Conservation (phyloP, 371 early-diverging fungal genomes). For the Zopfochytrium polystomum region DNA sequence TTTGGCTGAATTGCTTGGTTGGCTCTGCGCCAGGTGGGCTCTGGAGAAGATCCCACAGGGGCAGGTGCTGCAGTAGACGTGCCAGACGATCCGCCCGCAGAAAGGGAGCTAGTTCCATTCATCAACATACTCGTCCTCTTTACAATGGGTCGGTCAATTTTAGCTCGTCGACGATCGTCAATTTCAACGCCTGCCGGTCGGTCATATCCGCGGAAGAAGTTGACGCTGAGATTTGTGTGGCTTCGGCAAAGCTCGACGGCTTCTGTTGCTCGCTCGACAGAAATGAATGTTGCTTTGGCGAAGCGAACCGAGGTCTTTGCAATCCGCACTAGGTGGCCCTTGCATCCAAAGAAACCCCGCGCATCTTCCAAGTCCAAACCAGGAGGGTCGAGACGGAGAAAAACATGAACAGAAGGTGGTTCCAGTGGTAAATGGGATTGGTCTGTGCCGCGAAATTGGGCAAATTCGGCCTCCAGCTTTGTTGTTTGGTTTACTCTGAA, state of each 20-base stretch:
- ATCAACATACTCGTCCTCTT: no score
- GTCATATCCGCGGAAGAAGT: constrained; percentile 2
- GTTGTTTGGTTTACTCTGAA: constrained; percentile 7
- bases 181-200: no score
- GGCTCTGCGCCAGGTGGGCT: neutral
- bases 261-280: constrained; percentile 1
- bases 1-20: neutral
- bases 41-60: neutral
- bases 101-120: no score
- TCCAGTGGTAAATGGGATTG: constrained; percentile 6
- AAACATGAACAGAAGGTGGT: neutral
- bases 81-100: no score
- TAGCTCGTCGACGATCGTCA: no score
- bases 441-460: neutral
- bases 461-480: neutral
- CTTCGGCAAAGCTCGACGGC: neutral
- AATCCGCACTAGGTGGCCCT: neutral
- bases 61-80: neutral
- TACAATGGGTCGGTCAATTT: no score
- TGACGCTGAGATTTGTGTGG: constrained; percentile 8
- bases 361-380: constrained; percentile 13
- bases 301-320: neutral
- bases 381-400: constrained; percentile 10
- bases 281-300: neutral
- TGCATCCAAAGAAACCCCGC: constrained; percentile 3